Evolutionary conservation across 306 rosid genomes (phyloP).

Genomic region (Luffa acutangula): DNA sequence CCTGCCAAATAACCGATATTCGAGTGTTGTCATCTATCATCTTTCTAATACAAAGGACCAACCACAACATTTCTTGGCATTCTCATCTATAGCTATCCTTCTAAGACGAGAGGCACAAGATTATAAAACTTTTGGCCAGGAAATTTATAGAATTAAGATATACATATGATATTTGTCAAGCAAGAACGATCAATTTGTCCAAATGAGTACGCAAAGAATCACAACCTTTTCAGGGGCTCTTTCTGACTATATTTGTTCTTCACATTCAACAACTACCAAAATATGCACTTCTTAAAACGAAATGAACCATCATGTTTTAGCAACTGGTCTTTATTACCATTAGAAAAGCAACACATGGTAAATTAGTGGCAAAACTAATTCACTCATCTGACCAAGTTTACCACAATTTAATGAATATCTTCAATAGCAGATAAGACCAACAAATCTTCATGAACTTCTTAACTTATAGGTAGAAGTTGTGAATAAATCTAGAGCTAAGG

Average conservation of each 20-base stretch:
- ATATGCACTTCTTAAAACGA: background rate
- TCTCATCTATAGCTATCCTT: background rate
- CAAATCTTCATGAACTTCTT: background rate
- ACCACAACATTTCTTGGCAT: background rate
- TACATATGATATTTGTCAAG: background rate
- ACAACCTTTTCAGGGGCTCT: background rate
- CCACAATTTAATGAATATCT: background rate
- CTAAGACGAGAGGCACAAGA: background rate
- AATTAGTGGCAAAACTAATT: background rate
- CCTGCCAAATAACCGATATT: conserved; percentile 31
- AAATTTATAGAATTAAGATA: background rate
- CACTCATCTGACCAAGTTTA: background rate
- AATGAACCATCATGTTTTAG: background rate
- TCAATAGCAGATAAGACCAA: background rate
- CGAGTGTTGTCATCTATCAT: background rate
- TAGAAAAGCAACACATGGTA: background rate
- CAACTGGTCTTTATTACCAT: background rate
- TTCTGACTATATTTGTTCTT: background rate
- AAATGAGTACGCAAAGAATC: background rate
- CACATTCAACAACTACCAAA: background rate
- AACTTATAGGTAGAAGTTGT: background rate
- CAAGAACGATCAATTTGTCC: background rate
- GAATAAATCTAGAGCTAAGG: background rate
- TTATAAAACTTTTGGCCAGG: background rate
- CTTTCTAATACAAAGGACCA: background rate